phyloP scores from a whole-genome alignment of 2,329 filamentous ascomycete species.

The Cercospora citrullina region DNA sequence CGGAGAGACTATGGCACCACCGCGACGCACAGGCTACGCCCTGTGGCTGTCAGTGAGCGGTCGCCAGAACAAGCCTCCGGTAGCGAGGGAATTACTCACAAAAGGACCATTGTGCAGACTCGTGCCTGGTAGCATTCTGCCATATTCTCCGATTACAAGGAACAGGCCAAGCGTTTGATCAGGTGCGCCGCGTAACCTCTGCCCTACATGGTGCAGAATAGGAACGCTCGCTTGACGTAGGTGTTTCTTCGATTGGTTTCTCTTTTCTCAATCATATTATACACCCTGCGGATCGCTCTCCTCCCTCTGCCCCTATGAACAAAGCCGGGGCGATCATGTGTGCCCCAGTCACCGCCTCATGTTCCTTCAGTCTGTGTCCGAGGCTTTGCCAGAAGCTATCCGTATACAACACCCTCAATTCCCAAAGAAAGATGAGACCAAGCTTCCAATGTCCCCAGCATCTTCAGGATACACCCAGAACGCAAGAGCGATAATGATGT shows the following conservation, averaged over 20 bases:
- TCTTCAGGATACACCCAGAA: constrained; percentile 59
- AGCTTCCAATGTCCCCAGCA: constrained; percentile 24
- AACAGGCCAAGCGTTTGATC: background rate
- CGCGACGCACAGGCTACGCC: background rate
- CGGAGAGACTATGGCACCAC: background rate
- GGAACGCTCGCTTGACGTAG: background rate
- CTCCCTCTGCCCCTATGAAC: background rate
- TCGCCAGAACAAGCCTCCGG: background rate
- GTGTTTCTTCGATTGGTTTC: background rate
- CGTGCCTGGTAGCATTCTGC: background rate
- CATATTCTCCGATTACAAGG: background rate
- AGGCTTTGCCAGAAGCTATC: background rate
- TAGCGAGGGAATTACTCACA: background rate
- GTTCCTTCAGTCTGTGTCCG: constrained; percentile 1
- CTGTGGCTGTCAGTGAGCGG: background rate
- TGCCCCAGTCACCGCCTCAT: background rate
- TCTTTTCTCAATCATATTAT: background rate
- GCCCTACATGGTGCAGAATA: background rate
- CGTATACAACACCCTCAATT: constrained; percentile 10
- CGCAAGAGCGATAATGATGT: constrained; percentile 60
- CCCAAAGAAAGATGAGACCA: constrained; percentile 25
- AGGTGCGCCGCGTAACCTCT: background rate
- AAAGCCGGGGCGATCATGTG: background rate
- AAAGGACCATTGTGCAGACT: background rate
- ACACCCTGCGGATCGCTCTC: background rate